Base-by-base conservation (phyloP, 2,329 filamentous ascomycete genomes). In the Venturia carpophila region DNA sequence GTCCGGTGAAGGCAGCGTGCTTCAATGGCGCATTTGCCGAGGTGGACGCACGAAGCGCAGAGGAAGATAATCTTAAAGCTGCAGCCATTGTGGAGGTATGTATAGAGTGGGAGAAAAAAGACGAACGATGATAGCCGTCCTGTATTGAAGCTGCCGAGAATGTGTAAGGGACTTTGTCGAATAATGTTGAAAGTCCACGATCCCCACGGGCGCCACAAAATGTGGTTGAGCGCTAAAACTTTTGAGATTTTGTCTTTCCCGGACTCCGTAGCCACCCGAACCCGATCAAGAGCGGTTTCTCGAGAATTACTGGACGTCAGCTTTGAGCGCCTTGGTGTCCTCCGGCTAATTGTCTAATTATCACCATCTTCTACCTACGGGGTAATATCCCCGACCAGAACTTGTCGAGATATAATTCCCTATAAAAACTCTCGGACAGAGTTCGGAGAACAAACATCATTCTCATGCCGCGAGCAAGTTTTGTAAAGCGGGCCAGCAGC, bases 21-120 rank as follows among this genome's bases (percentile, higher is more conserved):
- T 87, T 86, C 75, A 86, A 83, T 76, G 84, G 83, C 74, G 91
- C 71, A 66, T 75, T 69, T 68, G 87, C 82, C 70, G 87, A 83
- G 71, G 85, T 80, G 67, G 89, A 87, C 75, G 90, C 84, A 81
- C 92, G 88, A 76, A 97, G 83, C 79, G 90, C 87, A 78, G 89
- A 85, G 75, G 89, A 87, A 81, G 88, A 87, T 75, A 96, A 79
- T 83, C 91, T 89, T 77, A 94, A 80, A 76, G 90, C 84, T 75
- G 91, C 87, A 77, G 91, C 89, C 91, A 96, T 96, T 80, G 80
- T 84, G 72, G 34, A 49, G n/a, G 21, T 41, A 7, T 55, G 21
- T 17, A 37, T 39, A 41, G 39, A 41, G 21, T 45, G 30, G 68
- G 67, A 68, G 72, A 71, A 71, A 67, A 68, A 71, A 71, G 74